Evolutionary conservation across 192 early-diverging fungal genomes (phyloP).

Genomic region (Coemansia sp.): DNA sequence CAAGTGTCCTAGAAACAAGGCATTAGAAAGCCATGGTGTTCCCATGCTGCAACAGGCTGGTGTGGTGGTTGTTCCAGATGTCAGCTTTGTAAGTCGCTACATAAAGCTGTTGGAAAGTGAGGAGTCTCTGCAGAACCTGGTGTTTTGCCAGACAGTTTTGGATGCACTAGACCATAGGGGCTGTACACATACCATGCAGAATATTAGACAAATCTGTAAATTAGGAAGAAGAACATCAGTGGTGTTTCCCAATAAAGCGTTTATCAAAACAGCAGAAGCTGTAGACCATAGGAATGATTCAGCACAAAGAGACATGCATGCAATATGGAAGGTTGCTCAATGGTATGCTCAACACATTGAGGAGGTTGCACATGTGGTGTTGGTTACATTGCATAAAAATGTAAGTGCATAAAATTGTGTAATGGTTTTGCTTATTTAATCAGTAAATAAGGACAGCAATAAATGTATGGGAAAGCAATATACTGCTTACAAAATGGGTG

Average conservation of each 20-base stretch:
- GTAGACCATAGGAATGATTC: conserved; percentile 38
- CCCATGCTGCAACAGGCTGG: conserved; percentile 20
- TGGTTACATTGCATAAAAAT: conserved; percentile 25
- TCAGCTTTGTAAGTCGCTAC: conserved; percentile 53
- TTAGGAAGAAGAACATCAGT: conserved; percentile 56
- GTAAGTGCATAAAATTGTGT: too few species aligned
- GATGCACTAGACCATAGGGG: conserved; percentile 60
- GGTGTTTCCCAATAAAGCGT: conserved; percentile 70
- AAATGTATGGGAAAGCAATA: too few species aligned
- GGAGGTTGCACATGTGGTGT: conserved; percentile 27
- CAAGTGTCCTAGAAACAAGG: conserved; percentile 15
- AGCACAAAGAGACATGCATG: conserved; percentile 54
- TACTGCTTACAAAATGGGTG: too few species aligned
- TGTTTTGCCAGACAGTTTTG: conserved; percentile 64
- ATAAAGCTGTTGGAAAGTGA: conserved; percentile 66
- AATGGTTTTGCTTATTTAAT: too few species aligned
- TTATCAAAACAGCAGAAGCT: conserved; percentile 37
- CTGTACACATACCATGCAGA: conserved; percentile 59
- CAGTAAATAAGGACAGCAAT: too few species aligned
- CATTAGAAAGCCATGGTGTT: conserved; percentile 11
- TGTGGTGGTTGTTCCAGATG: conserved; percentile 45
- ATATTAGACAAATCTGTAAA: conserved; percentile 56
- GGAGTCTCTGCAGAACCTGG: conserved; percentile 57
- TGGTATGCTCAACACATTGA: conserved; percentile 62
- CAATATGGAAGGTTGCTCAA: conserved; percentile 48